Percentiles rank a stretch among this genome's conserved stretches.
Conservation (phyloP, 2,329 filamentous ascomycete genomes). For the Furcasterigmium furcatum region DNA sequence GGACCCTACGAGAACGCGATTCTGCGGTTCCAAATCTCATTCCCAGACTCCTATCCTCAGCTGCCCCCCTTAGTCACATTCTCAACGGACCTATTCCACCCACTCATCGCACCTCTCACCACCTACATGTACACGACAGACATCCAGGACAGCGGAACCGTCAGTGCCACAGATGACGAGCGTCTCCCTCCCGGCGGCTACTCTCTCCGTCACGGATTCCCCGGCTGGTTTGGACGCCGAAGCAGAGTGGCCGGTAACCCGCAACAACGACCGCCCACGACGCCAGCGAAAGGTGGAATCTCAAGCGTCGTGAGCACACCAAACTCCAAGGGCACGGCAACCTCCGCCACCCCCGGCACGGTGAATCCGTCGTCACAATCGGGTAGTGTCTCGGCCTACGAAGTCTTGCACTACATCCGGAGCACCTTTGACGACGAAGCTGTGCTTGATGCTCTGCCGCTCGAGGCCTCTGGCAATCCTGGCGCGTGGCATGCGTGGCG, state of each 20-base stretch:
- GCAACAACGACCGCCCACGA: constrained; percentile 21
- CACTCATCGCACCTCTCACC: constrained; percentile 86
- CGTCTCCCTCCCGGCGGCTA: constrained; percentile 85
- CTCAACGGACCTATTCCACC: constrained; percentile 91
- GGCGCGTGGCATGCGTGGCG: constrained; percentile 95
- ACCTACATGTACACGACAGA: constrained; percentile 90
- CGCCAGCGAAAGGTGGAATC: constrained; percentile 16
- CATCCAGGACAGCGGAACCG: constrained; percentile 69
- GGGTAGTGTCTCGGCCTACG: constrained; percentile 52
- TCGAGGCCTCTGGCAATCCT: constrained; percentile 82
- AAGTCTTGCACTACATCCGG: constrained; percentile 76
- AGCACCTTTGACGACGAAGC: constrained; percentile 76
- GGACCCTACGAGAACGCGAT: constrained; percentile 87
- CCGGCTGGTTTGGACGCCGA: constrained; percentile 76
- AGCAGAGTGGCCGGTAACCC: constrained; percentile 34
- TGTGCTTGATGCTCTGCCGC: constrained; percentile 73
- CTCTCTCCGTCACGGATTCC: constrained; percentile 86
- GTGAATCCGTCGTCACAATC: constrained; percentile 17
- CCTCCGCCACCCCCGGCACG: constrained; percentile 3
- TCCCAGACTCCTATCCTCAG: constrained; percentile 75
- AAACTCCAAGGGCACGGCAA: constrained; percentile 21
- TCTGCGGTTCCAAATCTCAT: constrained; percentile 85
- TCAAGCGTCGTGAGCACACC: constrained; percentile 23
- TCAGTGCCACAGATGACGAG: constrained; percentile 81
- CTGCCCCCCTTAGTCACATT: constrained; percentile 85